Percentiles rank a stretch among this genome's conserved stretches.
Conservation (phyloP, 257 asterid genomes). For the Paraleonurus japonicus region DNA sequence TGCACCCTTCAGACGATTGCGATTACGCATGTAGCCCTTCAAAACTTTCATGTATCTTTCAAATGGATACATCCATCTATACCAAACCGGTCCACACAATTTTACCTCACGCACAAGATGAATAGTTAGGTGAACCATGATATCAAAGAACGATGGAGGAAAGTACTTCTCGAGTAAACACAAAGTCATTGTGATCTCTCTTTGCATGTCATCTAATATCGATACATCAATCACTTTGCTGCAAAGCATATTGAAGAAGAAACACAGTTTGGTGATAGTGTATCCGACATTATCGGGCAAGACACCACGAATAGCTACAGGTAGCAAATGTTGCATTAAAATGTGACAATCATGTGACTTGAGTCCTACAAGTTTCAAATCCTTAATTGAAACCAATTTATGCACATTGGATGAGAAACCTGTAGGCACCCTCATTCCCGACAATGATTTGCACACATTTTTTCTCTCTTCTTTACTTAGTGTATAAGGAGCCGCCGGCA, state of each 20-base stretch:
- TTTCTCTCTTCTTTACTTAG: too few relatives aligned
- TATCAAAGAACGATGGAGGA: not conserved
- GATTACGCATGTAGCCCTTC: not conserved
- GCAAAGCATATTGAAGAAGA: not conserved
- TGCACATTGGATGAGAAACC: too few relatives aligned
- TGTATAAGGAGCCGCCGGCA: too few relatives aligned
- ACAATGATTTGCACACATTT: too few relatives aligned
- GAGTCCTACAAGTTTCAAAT: too few relatives aligned
- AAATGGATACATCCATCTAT: not conserved
- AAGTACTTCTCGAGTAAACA: not conserved
- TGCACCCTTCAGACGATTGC: not conserved
- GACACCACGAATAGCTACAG: too few relatives aligned
- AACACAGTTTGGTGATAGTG: not conserved
- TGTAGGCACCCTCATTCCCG: too few relatives aligned
- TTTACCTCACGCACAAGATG: not conserved
- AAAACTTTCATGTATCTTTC: not conserved
- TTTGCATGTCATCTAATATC: too few relatives aligned
- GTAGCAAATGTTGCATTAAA: too few relatives aligned
- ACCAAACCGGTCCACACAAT: not conserved
- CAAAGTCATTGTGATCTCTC: not conserved
- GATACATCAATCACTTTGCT: not conserved
- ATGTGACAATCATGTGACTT: too few relatives aligned
- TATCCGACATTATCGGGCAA: too few relatives aligned
- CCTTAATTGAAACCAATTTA: too few relatives aligned
- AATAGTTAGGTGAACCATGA: not conserved